These are phyloP conservation scores for Gamsiella multidivaricata DNA, from an alignment of 192 early-diverging fungal genomes.

Conservation along the genomic window DNA sequence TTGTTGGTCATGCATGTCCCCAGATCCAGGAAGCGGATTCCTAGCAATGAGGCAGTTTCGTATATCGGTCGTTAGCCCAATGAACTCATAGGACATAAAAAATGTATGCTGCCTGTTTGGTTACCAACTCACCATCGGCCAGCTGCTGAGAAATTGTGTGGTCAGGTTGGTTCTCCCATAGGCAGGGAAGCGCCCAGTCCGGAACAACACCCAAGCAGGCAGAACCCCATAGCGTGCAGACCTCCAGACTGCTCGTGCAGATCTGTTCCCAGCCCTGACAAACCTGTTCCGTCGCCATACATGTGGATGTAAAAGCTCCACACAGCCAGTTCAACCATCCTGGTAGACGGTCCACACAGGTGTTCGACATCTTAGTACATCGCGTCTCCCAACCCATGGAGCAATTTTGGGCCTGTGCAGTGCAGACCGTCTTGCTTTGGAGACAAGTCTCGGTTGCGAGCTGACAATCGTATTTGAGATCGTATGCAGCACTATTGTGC, in stretches of 20 bases:
- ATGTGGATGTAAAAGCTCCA: slow-evolving; percentile 31
- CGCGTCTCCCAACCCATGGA: slow-evolving; percentile 20
- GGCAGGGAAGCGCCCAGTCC: slow-evolving; percentile 35
- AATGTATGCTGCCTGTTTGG: not conserved
- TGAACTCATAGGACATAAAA: not conserved
- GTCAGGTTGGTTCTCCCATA: slow-evolving; percentile 56
- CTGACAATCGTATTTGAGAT: slow-evolving; percentile 52
- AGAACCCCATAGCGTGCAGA: slow-evolving; percentile 42
- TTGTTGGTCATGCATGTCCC: slow-evolving; percentile 51
- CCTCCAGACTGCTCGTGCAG: slow-evolving; percentile 34
- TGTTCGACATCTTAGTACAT: slow-evolving; percentile 42
- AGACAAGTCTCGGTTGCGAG: slow-evolving; percentile 31
- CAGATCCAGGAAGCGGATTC: slow-evolving; percentile 55
- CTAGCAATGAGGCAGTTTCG: slow-evolving; percentile 9
- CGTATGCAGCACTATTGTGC: slow-evolving; percentile 55
- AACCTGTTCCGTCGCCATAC: slow-evolving; percentile 43
- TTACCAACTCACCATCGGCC: slow-evolving; percentile 52
- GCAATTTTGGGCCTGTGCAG: slow-evolving; percentile 40
- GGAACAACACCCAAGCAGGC: slow-evolving; percentile 41
- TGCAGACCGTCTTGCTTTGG: slow-evolving; percentile 36
- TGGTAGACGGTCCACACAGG: slow-evolving; percentile 30
- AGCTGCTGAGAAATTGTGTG: slow-evolving; percentile 47
- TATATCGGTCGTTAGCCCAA: not conserved
- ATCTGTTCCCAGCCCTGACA: slow-evolving; percentile 52
- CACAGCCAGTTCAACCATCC: slow-evolving; percentile 51